Percentiles rank a stretch among this genome's conserved stretches.
Evolutionary conservation across 2,329 filamentous ascomycete genomes (phyloP).

Genomic region (Diaporthe aspalathi): DNA sequence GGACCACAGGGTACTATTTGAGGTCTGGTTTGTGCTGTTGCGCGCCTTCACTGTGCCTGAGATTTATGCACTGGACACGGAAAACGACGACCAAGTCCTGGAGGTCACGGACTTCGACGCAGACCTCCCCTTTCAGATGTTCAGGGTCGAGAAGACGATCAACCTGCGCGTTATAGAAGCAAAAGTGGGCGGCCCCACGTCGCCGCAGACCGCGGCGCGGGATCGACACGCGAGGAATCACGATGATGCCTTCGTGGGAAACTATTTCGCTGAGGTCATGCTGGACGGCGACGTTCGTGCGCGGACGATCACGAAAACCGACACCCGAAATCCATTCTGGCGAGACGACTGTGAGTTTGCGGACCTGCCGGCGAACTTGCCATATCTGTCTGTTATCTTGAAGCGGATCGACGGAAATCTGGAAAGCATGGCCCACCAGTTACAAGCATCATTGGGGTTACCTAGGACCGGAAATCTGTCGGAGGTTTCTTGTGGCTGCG

Average conservation of each 20-base stretch:
- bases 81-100: conserved; percentile 55
- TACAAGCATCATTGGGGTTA: conserved; percentile 56
- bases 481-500: conserved; percentile 72
- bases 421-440: conserved; percentile 58
- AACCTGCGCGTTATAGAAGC: conserved; percentile 70
- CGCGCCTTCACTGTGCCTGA: conserved; percentile 93
- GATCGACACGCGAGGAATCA: conserved; percentile 51
- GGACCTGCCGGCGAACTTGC: conserved; percentile 77
- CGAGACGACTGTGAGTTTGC: conserved; percentile 82
- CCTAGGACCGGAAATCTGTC: conserved; percentile 57
- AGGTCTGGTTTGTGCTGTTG: conserved; percentile 95
- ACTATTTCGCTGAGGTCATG: conserved; percentile 83
- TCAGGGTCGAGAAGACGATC: conserved; percentile 72
- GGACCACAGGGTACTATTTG: conserved; percentile 89
- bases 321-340: conserved; percentile 83
- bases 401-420: conserved; percentile 70
- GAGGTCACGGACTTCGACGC: conserved; percentile 55
- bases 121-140: conserved; percentile 61
- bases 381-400: conserved; percentile 76
- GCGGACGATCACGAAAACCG: conserved; percentile 77
- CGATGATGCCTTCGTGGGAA: conserved; percentile 65
- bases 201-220: conserved; percentile 45
- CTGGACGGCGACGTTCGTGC: conserved; percentile 83
- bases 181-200: conserved; percentile 61
- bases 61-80: conserved; percentile 75